phyloP scores from a whole-genome alignment of 2,329 filamentous ascomycete species.

The Decorospora gaudefroyi region DNA sequence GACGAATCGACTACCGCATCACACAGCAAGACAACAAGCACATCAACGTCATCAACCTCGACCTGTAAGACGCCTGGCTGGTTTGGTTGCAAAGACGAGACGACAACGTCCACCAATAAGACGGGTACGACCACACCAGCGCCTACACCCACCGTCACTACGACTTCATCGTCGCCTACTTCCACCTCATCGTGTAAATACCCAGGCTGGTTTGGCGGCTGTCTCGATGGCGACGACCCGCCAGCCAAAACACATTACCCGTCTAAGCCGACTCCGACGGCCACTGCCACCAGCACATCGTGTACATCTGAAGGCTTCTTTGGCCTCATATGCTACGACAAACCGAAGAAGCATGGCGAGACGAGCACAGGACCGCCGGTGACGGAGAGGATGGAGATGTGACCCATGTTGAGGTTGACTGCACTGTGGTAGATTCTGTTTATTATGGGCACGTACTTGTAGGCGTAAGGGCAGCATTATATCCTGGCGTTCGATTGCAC shows the following conservation, averaged over 20 bases:
- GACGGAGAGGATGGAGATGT: conserved; percentile 39
- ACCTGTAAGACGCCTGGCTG: conserved; percentile 63
- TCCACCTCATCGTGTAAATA: conserved; percentile 50
- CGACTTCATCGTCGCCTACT: conserved; percentile 38
- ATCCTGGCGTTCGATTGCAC: conserved; percentile 16
- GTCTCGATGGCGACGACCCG: conserved; percentile 55
- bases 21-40: conserved; percentile 54
- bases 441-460: background rate
- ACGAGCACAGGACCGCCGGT: conserved; percentile 7
- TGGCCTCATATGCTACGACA: conserved; percentile 41
- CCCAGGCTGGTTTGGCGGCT: conserved; percentile 55
- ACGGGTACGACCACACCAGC: conserved; percentile 38
- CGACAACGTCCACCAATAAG: conserved; percentile 38
- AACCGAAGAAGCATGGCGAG: conserved; percentile 20
- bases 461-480: conserved; percentile 9
- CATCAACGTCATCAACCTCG: conserved; percentile 43
- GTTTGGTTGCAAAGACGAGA: conserved; percentile 67
- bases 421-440: background rate
- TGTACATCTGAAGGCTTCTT: conserved; percentile 39
- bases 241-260: conserved; percentile 37
- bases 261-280: conserved; percentile 21
- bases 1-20: conserved; percentile 64
- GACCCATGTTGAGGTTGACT: conserved; percentile 1
- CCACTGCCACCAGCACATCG: conserved; percentile 18
- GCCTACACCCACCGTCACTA: conserved; percentile 36